These are phyloP conservation scores for Stylosanthes scabra DNA, from an alignment of 331 rosid genomes.

Conservation along the genomic window DNA sequence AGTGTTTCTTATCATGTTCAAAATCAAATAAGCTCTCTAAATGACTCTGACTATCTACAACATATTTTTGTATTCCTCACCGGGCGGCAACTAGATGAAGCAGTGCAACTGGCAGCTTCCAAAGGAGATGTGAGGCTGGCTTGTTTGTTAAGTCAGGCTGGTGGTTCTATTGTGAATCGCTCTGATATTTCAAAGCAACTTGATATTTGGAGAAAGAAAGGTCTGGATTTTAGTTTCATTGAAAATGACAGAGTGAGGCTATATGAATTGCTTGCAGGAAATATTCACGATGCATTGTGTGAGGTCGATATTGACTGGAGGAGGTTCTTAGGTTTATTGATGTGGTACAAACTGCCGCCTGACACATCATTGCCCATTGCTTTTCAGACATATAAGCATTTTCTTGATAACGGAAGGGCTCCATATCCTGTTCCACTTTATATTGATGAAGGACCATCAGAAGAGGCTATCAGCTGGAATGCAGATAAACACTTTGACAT, in stretches of 20 bases:
- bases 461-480: slow-evolving; percentile 52
- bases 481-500: slow-evolving; percentile 66
- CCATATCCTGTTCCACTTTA: slow-evolving; percentile 89
- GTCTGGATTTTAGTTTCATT: slow-evolving; percentile 87
- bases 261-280: slow-evolving; percentile 85
- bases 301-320: slow-evolving; percentile 84
- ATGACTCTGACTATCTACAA: slow-evolving; percentile 75
- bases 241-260: slow-evolving; percentile 85
- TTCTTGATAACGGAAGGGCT: slow-evolving; percentile 78
- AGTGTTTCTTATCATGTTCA: slow-evolving; percentile 85
- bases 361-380: slow-evolving; percentile 69
- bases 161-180: slow-evolving; percentile 86
- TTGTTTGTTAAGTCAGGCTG: slow-evolving; percentile 89
- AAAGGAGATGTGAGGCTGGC: slow-evolving; percentile 95
- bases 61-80: slow-evolving; percentile 79
- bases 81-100: slow-evolving; percentile 84
- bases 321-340: slow-evolving; percentile 88
- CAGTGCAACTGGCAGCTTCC: slow-evolving; percentile 85
- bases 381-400: slow-evolving; percentile 75
- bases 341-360: slow-evolving; percentile 93
- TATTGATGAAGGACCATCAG: slow-evolving; percentile 73
- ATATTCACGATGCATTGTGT: slow-evolving; percentile 68
- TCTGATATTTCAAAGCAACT: slow-evolving; percentile 83
- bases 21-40: slow-evolving; percentile 71
- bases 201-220: slow-evolving; percentile 83